These are phyloP conservation scores for Leptodontidium sp. DNA, from an alignment of 2,329 filamentous ascomycete species.

Conservation along the genomic window DNA sequence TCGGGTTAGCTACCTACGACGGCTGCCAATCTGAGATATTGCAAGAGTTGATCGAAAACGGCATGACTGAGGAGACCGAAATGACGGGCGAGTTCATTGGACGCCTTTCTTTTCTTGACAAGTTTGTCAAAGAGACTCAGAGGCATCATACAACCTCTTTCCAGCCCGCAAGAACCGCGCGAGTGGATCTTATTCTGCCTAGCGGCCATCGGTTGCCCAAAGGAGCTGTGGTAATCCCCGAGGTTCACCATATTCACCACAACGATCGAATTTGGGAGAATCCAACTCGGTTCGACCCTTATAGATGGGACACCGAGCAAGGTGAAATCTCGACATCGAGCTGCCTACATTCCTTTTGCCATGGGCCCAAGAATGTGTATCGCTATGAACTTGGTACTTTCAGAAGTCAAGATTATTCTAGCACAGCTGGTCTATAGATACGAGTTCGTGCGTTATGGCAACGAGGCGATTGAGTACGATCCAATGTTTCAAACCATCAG, in stretches of 20 bases:
- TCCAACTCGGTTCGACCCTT: not conserved
- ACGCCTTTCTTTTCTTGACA: not conserved
- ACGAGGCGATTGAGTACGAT: conserved; percentile 10
- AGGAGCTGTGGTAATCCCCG: not conserved
- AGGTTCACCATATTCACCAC: not conserved
- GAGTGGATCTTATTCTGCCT: not conserved
- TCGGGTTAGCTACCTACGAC: not conserved
- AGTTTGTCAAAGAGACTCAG: conserved; percentile 14
- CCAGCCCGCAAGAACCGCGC: not conserved
- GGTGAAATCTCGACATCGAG: not conserved
- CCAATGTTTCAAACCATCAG: conserved; percentile 1
- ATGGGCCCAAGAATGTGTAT: conserved; percentile 12
- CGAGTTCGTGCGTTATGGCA: not conserved
- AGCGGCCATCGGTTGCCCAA: not conserved
- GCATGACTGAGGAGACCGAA: not conserved
- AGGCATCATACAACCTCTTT: conserved; percentile 4
- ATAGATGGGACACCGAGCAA: not conserved
- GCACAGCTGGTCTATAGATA: conserved; percentile 13
- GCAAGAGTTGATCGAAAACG: not conserved
- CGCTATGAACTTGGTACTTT: conserved; percentile 10
- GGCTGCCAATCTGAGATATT: not conserved
- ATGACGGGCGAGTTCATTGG: not conserved
- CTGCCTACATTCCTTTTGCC: conserved; percentile 13
- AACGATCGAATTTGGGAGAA: not conserved
- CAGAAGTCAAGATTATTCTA: conserved; percentile 6